Evolutionary conservation across 805 yeast species (phyloP).

Genomic region (Kodamaea nitidulidarum): DNA sequence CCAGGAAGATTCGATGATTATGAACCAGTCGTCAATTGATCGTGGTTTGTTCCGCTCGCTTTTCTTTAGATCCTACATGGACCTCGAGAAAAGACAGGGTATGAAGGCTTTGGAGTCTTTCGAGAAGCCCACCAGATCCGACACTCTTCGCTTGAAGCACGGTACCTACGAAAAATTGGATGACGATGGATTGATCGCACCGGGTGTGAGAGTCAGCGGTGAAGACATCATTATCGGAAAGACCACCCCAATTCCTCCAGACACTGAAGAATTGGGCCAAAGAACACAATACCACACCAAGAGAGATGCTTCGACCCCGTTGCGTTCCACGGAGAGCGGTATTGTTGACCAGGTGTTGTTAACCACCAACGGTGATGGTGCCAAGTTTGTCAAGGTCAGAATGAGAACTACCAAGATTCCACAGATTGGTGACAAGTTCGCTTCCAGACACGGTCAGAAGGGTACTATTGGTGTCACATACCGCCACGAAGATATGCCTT

Average conservation of each 20-base stretch:
- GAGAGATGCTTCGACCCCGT: conserved; percentile 97
- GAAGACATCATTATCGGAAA: conserved; percentile 98
- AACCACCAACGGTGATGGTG: conserved; percentile 97
- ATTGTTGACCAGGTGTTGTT: conserved; percentile 96
- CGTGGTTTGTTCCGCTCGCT: conserved; percentile 93
- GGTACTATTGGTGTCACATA: conserved; percentile 99
- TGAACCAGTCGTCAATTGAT: conserved; percentile 97
- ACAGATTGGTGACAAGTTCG: conserved; percentile 98
- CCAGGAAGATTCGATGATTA: conserved; percentile 99
- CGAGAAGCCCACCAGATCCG: conserved; percentile 93
- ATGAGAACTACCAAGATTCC: conserved; percentile 99
- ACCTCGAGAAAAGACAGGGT: conserved; percentile 96
- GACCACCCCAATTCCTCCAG: conserved; percentile 99
- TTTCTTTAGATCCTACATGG: conserved; percentile 97
- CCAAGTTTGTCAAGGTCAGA: conserved; percentile 95
- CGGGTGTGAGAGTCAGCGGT: conserved; percentile 98
- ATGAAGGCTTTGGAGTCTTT: conserved; percentile 97
- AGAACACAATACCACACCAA: conserved; percentile 97
- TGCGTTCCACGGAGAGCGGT: conserved; percentile 95
- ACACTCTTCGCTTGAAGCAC: conserved; percentile 91
- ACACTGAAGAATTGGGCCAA: conserved; percentile 97
- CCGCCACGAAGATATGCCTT: conserved; percentile 98
- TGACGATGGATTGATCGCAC: conserved; percentile 96
- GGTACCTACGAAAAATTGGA: conserved; percentile 98
- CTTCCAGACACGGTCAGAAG: conserved; percentile 99